These are phyloP conservation scores for Sindora glabra DNA, from an alignment of 306 rosid species.

Conservation along the genomic window DNA sequence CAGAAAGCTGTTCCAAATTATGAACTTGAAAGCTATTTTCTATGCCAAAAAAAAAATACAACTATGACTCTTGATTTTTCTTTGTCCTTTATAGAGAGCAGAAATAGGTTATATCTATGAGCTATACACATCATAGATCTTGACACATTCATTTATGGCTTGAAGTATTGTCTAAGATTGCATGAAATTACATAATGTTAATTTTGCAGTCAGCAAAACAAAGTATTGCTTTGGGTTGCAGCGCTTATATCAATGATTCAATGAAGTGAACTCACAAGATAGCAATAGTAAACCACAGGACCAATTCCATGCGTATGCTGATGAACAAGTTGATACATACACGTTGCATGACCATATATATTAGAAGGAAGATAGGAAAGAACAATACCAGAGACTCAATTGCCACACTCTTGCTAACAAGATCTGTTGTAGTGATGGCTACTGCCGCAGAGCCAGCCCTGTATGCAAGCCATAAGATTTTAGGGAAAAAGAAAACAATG, in stretches of 20 bases:
- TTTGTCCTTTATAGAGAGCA: neutral
- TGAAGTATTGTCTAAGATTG: no score
- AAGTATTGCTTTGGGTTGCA: neutral
- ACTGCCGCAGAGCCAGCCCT: constrained; percentile 94
- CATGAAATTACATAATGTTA: neutral
- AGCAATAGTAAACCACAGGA: neutral
- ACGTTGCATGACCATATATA: constrained; percentile 1
- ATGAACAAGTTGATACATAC: neutral
- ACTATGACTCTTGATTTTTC: no score
- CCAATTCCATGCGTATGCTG: neutral
- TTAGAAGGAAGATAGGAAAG: constrained; percentile 2
- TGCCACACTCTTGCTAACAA: constrained; percentile 94
- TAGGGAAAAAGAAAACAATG: neutral
- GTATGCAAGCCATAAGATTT: constrained; percentile 37
- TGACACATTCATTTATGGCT: no score
- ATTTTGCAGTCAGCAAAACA: neutral
- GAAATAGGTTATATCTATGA: no score
- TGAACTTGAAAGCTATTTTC: neutral
- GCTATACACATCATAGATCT: no score
- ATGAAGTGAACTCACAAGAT: constrained; percentile 2
- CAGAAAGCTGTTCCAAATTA: neutral
- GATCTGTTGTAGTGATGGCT: constrained; percentile 94
- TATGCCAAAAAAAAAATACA: neutral
- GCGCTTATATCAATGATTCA: neutral
- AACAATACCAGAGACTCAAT: constrained; percentile 63